Evolutionary conservation across 1,139 yeast genomes (phyloP).

Genomic region (Saccharomycopsis hybrid): DNA sequence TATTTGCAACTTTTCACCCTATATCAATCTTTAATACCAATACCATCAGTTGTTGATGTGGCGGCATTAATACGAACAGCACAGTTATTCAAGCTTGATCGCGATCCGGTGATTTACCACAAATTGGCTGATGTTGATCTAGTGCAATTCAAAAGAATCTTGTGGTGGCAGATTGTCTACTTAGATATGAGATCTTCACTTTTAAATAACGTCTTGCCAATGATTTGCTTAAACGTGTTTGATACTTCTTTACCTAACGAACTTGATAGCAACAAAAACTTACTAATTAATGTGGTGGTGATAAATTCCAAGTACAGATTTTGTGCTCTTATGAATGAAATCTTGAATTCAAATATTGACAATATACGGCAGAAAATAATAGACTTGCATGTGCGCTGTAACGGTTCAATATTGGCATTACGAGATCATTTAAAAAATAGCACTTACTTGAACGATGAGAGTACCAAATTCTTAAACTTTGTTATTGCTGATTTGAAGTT

Average conservation of each 20-base stretch:
- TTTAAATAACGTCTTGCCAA: constrained; percentile 52
- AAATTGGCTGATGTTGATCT: constrained; percentile 42
- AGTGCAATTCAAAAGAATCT: constrained; percentile 45
- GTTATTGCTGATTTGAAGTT: constrained; percentile 5
- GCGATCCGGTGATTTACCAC: constrained; percentile 50
- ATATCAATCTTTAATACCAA: constrained; percentile 22
- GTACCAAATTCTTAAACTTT: neutral
- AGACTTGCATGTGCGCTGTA: constrained; percentile 44
- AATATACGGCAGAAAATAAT: constrained; percentile 42
- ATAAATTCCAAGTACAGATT: constrained; percentile 49
- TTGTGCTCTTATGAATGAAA: constrained; percentile 45
- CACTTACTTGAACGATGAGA: neutral
- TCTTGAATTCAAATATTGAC: constrained; percentile 36
- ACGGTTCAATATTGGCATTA: constrained; percentile 36
- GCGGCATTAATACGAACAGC: constrained; percentile 42
- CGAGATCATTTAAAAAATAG: constrained; percentile 24
- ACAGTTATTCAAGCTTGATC: constrained; percentile 47
- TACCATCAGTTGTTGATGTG: constrained; percentile 37
- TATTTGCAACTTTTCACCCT: constrained; percentile 4
- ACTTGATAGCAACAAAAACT: constrained; percentile 25
- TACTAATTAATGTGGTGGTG: constrained; percentile 31
- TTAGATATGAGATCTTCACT: constrained; percentile 53
- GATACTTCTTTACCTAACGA: constrained; percentile 52
- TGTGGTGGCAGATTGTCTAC: constrained; percentile 64
- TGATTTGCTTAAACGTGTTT: constrained; percentile 47